Evolutionary conservation across 805 yeast species (phyloP), one percentile per base, ranked within the genome.

Genomic region (Yamadazyma sp.): DNA sequence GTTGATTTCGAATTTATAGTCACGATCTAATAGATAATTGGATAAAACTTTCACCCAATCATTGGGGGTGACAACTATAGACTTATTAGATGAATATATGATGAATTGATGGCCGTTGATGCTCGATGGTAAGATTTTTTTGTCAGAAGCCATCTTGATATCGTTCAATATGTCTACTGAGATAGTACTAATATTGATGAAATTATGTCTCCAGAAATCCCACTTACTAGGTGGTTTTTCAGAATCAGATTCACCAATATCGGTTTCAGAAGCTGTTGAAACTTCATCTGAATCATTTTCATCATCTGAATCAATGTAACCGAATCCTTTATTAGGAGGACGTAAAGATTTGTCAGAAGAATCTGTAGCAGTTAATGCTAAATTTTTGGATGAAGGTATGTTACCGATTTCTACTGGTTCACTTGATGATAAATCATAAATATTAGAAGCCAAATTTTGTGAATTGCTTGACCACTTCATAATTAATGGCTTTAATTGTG

Each of bases 401-500:
- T 12, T 27, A 13, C 8, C 19, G 12, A 11, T 5, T 17, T 19
- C 31, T 21, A 11, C n/a, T n/a, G 26, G 6, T 6, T 23, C 26
- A 8, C 13, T 27, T 9, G 7, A 7, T 17, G 35, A 23, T 7
- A 24, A 23, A 11, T 16, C 28, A 22, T 36, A 31, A 11, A 16
- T 23, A 4, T 19, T 23, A 6, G 24, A 14, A 7, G 9, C 24
- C 5, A 17, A 26, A 25, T 14, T 9, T 7, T 8, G 10, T 6
- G 19, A n/a, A 16, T 19, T 4, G 4, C 17, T 10, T 8, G 4
- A 13, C 21, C 41, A 27, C 10, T 22, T 11, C 64, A 59, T 60
- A 2, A 57, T 27, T 19, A 59, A 41, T 2, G 68, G 63, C 14
- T 37, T 41, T 13, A 56, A 38, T 38, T 62, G 68, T n/a, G 49